phyloP scores from a whole-genome alignment of 2,329 filamentous ascomycete species.

The Ophiognomonia clavigignenti-juglandacearum region DNA sequence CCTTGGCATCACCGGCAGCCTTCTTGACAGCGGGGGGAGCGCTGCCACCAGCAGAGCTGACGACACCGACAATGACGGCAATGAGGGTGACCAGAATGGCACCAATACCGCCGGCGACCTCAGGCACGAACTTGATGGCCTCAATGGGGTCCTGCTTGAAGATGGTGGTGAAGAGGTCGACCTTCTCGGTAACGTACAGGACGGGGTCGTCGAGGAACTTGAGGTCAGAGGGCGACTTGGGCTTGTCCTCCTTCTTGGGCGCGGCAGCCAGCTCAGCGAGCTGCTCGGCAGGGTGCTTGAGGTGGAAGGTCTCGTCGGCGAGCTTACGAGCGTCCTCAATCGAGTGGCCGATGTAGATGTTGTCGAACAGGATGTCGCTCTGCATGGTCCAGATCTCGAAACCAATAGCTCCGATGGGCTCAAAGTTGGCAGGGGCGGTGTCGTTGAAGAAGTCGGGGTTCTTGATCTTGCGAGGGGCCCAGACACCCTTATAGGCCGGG shows the following conservation, averaged over 20 bases:
- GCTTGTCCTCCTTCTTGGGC: constrained; percentile 64
- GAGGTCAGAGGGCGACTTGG: constrained; percentile 69
- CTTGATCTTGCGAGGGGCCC: constrained; percentile 91
- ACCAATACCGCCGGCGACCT: constrained; percentile 77
- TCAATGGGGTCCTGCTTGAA: constrained; percentile 75
- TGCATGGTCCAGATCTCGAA: constrained; percentile 99
- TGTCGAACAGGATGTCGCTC: constrained; percentile 97
- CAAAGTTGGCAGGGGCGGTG: constrained; percentile 93
- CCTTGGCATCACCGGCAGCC: constrained; percentile 58
- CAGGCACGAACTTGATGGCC: constrained; percentile 85
- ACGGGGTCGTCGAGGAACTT: constrained; percentile 90
- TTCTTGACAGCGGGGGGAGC: constrained; percentile 71
- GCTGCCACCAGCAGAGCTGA: constrained; percentile 54
- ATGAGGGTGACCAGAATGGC: constrained; percentile 66
- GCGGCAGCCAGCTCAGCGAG: constrained; percentile 71
- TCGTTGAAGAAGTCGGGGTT: constrained; percentile 97
- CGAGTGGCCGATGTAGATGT: constrained; percentile 99
- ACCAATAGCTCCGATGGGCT: constrained; percentile 96
- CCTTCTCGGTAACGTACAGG: constrained; percentile 83
- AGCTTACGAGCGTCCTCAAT: constrained; percentile 86
- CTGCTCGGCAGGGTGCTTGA: constrained; percentile 82
- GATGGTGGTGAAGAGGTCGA: constrained; percentile 84
- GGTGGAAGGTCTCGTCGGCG: constrained; percentile 80
- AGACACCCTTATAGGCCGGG: constrained; percentile 94
- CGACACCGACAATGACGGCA: constrained; percentile 62